phyloP scores from a whole-genome alignment of 2,329 filamentous ascomycete genomes.

The Pezicula radicicola region DNA sequence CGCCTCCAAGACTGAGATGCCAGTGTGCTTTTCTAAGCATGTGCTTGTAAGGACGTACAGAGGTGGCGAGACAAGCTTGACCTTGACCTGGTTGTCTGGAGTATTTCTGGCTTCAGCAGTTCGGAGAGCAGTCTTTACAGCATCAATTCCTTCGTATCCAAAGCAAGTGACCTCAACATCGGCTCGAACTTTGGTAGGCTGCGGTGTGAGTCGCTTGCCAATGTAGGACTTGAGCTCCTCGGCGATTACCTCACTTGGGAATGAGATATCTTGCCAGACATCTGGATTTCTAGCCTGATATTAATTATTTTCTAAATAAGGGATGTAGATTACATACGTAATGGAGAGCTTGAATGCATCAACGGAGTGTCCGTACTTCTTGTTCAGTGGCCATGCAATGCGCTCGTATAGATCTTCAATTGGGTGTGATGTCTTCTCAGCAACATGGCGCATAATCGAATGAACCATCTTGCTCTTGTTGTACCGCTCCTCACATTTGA shows the following conservation, averaged over 20 bases:
- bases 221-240: constrained; percentile 95
- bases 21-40: constrained; percentile 86
- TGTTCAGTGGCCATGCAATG: constrained; percentile 96
- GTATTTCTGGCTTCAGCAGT: constrained; percentile 93
- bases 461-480: constrained; percentile 99
- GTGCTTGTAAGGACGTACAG: constrained; percentile 95
- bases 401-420: constrained; percentile 92
- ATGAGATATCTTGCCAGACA: constrained; percentile 90
- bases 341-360: constrained; percentile 99
- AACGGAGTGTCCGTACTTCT: constrained; percentile 93
- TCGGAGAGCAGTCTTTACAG: constrained; percentile 89
- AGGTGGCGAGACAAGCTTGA: constrained; percentile 95
- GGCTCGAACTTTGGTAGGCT: constrained; percentile 98
- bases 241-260: constrained; percentile 80
- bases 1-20: constrained; percentile 81
- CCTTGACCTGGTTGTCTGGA: constrained; percentile 90
- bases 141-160: constrained; percentile 97
- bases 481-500: constrained; percentile 98
- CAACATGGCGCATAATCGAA: constrained; percentile 97
- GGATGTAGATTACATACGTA: constrained; percentile 58
- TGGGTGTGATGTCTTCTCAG: constrained; percentile 92
- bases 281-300: constrained; percentile 72
- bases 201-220: constrained; percentile 91
- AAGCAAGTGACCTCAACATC: constrained; percentile 96
- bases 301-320: constrained; percentile 10